phyloP scores from a whole-genome alignment of 2,329 filamentous ascomycete species.

The Reticulascus tulasneorum region DNA sequence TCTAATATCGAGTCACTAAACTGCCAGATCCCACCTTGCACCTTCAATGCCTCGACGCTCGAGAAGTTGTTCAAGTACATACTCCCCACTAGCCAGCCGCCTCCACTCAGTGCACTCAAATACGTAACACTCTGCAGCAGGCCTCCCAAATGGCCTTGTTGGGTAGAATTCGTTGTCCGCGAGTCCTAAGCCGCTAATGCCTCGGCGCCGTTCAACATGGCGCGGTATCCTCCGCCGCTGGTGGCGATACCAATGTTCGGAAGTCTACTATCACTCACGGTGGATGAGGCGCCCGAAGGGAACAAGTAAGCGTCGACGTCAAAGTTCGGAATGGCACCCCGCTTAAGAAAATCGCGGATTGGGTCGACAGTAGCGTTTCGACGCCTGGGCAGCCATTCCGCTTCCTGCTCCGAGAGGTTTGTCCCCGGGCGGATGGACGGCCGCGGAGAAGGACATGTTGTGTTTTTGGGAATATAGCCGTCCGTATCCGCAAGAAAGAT shows the following conservation, averaged over 20 bases:
- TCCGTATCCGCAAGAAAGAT: too few relatives aligned
- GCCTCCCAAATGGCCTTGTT: constrained; percentile 52
- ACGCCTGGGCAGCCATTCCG: too few relatives aligned
- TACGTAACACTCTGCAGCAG: constrained; percentile 74
- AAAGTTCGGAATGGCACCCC: constrained; percentile 69
- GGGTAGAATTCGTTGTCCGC: constrained; percentile 58
- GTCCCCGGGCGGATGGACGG: too few relatives aligned
- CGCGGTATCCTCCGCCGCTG: constrained; percentile 76
- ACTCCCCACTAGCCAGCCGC: constrained; percentile 71
- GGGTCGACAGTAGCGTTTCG: too few relatives aligned
- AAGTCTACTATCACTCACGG: too few relatives aligned
- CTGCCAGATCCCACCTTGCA: constrained; percentile 28
- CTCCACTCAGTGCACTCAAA: constrained; percentile 68
- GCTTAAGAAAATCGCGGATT: constrained; percentile 64
- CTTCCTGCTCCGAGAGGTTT: too few relatives aligned
- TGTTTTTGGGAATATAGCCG: too few relatives aligned
- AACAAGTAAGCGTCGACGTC: constrained; percentile 69
- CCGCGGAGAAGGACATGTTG: too few relatives aligned
- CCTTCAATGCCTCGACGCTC: constrained; percentile 44
- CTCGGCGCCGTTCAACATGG: constrained; percentile 72
- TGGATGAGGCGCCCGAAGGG: constrained; percentile 60
- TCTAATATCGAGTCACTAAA: constrained; percentile 31
- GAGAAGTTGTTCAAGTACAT: constrained; percentile 75
- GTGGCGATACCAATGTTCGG: constrained; percentile 64
- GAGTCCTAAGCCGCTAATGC: constrained; percentile 69